Evolutionary conservation across 331 rosid genomes (phyloP).

Genomic region (Rhamnella rubrinervis): DNA sequence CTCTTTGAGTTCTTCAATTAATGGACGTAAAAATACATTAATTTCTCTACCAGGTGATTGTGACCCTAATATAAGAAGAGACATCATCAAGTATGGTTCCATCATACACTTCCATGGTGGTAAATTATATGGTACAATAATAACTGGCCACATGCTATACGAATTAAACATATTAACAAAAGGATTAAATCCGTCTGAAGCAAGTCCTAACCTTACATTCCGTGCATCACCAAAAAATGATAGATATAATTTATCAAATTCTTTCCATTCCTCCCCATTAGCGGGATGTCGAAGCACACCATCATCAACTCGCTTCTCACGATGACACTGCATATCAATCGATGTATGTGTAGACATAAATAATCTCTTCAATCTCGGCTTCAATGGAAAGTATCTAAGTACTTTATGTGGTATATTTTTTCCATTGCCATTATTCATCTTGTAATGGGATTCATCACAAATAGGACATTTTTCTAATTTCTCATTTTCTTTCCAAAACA

Average conservation of each 20-base stretch:
- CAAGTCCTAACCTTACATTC: neutral
- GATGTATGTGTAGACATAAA: too few relatives aligned
- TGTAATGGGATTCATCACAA: too few relatives aligned
- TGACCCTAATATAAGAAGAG: neutral
- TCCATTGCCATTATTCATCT: too few relatives aligned
- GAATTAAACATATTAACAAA: neutral
- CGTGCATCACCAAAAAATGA: too few relatives aligned
- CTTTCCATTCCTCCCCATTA: neutral
- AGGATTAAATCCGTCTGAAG: neutral
- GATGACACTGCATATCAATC: neutral
- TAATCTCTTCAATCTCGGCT: too few relatives aligned
- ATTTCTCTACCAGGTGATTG: neutral
- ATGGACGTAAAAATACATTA: slow-evolving; percentile 8
- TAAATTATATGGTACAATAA: slow-evolving; percentile 5
- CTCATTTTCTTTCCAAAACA: too few relatives aligned
- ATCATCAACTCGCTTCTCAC: neutral
- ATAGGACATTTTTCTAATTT: too few relatives aligned
- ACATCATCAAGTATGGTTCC: neutral
- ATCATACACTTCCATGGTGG: slow-evolving; percentile 22
- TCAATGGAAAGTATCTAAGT: neutral
- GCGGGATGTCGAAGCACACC: neutral
- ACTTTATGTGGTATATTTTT: neutral
- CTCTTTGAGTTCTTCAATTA: slow-evolving; percentile 7
- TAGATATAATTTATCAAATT: neutral
- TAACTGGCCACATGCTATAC: neutral